These are phyloP conservation scores for Quercus lobata DNA, from an alignment of 331 rosid genomes.

Conservation along the genomic window DNA sequence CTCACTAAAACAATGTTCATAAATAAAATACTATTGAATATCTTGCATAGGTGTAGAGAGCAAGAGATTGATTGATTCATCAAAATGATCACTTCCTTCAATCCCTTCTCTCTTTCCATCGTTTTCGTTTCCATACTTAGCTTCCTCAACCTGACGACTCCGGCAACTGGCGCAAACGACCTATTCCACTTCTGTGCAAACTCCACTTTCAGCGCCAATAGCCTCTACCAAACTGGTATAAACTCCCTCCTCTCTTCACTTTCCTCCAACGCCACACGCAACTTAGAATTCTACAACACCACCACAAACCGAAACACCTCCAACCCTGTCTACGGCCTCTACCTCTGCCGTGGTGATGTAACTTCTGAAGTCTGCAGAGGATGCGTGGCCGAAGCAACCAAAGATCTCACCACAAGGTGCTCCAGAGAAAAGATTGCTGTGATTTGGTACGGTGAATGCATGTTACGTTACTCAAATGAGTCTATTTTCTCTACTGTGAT, in stretches of 20 bases:
- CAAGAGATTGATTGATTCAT: too few species aligned
- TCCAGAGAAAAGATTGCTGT: neutral
- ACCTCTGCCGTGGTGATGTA: constrained; percentile 38
- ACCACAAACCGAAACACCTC: neutral
- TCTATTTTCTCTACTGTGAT: neutral
- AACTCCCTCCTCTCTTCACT: constrained; percentile 26
- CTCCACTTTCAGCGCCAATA: constrained; percentile 20
- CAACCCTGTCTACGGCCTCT: constrained; percentile 22
- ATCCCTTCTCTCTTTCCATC: too few species aligned
- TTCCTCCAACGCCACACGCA: constrained; percentile 17
- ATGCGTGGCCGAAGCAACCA: constrained; percentile 1
- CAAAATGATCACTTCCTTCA: too few species aligned
- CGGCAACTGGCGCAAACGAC: too few species aligned
- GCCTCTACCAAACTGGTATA: constrained; percentile 7
- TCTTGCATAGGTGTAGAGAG: too few species aligned
- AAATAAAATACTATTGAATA: too few species aligned
- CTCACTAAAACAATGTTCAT: too few species aligned
- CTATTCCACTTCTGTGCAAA: too few species aligned
- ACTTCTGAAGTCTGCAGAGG: neutral
- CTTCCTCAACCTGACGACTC: too few species aligned
- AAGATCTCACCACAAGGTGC: neutral
- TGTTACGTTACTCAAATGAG: constrained; percentile 7
- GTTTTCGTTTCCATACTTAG: too few species aligned
- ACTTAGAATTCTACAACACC: constrained; percentile 21
- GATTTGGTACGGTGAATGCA: constrained; percentile 8